phyloP scores from a whole-genome alignment of 2,329 filamentous ascomycete genomes.

The Epichloe sp. region DNA sequence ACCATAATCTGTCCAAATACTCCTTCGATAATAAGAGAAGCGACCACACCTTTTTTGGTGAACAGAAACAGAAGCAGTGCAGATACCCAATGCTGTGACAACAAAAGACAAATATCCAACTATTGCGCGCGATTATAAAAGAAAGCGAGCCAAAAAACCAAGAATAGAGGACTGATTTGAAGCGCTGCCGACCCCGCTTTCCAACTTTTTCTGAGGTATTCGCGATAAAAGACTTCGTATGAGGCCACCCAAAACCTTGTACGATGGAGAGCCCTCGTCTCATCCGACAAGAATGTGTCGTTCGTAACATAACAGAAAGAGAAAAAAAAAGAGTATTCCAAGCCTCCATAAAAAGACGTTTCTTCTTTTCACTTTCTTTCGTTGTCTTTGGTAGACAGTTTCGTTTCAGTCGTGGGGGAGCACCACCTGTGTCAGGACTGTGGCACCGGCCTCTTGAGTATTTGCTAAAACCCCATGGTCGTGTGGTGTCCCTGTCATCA shows the following conservation, averaged over 20 bases:
- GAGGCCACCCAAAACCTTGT: neutral
- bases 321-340: neutral
- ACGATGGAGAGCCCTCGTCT: neutral
- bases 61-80: no score
- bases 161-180: slow-evolving; percentile 6
- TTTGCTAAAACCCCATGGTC: neutral
- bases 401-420: neutral
- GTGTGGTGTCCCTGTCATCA: slow-evolving; percentile 1
- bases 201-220: neutral
- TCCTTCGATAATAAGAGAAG: neutral
- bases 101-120: neutral
- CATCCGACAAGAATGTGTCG: neutral
- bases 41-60: neutral
- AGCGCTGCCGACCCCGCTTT: slow-evolving; percentile 5
- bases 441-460: neutral
- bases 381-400: neutral
- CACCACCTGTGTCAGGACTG: neutral
- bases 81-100: slow-evolving; percentile 3
- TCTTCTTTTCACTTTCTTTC: neutral
- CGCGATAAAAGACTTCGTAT: neutral
- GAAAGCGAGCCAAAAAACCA: slow-evolving; percentile 6
- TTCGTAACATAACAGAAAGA: neutral
- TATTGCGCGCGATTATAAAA: neutral
- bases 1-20: neutral
- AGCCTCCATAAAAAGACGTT: neutral